These are phyloP conservation scores for Phaseolus coccineus DNA, from an alignment of 331 rosid genomes.

Conservation along the genomic window DNA sequence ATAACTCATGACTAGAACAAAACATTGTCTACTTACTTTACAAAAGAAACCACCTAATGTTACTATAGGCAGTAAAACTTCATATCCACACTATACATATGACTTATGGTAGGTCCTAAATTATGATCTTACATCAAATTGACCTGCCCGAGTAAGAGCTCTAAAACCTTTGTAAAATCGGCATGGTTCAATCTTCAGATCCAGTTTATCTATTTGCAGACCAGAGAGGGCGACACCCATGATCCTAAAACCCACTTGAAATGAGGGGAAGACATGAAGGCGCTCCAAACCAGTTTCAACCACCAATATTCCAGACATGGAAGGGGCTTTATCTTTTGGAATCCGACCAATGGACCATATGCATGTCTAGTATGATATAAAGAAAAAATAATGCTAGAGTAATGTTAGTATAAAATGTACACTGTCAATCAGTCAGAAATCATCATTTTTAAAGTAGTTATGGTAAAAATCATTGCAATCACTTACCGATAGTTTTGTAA, in stretches of 20 bases:
- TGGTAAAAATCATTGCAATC: too few relatives aligned
- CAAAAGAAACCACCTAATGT: conserved; percentile 22
- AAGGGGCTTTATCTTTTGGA: conserved; percentile 89
- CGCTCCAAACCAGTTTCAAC: conserved; percentile 65
- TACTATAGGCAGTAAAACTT: conserved; percentile 16
- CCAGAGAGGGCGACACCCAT: conserved; percentile 69
- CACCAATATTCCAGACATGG: conserved; percentile 84
- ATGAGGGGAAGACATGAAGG: conserved; percentile 76
- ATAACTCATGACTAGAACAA: background rate
- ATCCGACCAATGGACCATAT: conserved; percentile 87
- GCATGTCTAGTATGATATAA: conserved; percentile 65
- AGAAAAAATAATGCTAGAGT: background rate
- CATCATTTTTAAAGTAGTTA: too few relatives aligned
- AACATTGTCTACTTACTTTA: background rate
- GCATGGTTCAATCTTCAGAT: conserved; percentile 60
- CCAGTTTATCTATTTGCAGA: conserved; percentile 72
- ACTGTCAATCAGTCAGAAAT: too few relatives aligned
- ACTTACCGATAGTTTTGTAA: too few relatives aligned
- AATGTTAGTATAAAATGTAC: too few relatives aligned
- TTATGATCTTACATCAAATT: conserved; percentile 76
- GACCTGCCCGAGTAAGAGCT: conserved; percentile 74
- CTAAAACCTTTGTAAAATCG: conserved; percentile 76
- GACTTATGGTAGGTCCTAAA: background rate
- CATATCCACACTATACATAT: background rate
- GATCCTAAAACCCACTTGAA: conserved; percentile 71